Evolutionary conservation across 441 rosid species (phyloP).

Genomic region (Geranium incanum): DNA sequence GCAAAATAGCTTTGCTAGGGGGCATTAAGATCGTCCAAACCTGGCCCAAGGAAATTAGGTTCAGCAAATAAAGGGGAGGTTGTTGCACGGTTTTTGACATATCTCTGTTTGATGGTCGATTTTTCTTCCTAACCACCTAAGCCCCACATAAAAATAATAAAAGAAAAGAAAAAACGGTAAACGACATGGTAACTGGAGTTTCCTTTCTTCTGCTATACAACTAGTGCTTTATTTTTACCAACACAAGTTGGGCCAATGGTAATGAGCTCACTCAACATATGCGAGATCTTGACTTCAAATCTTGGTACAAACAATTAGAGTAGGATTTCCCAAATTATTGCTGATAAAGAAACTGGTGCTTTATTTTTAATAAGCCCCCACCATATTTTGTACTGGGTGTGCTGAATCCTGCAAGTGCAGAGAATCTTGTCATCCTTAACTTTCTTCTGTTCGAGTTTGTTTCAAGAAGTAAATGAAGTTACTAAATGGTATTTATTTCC

Average conservation of each 20-base stretch:
- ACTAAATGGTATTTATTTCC: background rate
- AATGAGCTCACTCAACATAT: no score
- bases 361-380: background rate
- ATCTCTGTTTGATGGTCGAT: background rate
- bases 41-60: no score
- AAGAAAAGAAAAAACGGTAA: background rate
- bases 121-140: background rate
- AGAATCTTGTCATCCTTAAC: slow-evolving; percentile 2
- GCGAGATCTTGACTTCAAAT: no score
- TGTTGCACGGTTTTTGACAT: background rate
- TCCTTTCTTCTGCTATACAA: background rate
- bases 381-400: background rate
- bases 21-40: no score
- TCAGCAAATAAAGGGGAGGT: no score
- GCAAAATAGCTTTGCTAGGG: no score
- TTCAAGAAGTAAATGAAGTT: background rate
- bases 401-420: background rate
- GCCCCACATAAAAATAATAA: background rate
- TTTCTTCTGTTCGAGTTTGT: background rate
- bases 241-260: no score
- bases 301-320: no score
- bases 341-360: no score
- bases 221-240: background rate
- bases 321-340: no score
- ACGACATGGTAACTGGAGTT: background rate